Base-by-base conservation (phyloP, 495 filamentous ascomycete genomes). In the Jackrogersella minutella region DNA sequence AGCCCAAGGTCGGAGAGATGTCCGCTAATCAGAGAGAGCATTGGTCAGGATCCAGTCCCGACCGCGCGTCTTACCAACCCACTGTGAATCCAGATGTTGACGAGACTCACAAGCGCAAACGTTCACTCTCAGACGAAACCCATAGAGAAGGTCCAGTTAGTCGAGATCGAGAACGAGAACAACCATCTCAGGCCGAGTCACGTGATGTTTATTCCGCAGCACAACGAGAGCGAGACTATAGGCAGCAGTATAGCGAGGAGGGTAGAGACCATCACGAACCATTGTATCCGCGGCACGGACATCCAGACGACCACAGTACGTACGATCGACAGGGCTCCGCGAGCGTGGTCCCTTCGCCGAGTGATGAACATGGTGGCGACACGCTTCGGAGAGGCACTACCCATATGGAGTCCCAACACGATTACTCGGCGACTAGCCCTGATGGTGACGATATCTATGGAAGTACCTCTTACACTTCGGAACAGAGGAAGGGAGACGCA, bases 41-140 rank as follows among this genome's bases (percentile, higher is more conserved):
- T 49, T 77, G 76, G 72, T 62, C 71, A 36, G 66, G 56, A 28
- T 54, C 77, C 1, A 75, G 65, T 31, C 69, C 76, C 58, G 79
- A 82, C 14, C 73, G 77, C 47, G 58, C 73, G 11, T 76, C 74
- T 28, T 77, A 76, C 64, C 74, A 74, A 28, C 64, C 79, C 11
- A 43, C 74, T 14, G n/a, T 58, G 37, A 78, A 80, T 64, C 47
- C 76, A 3, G 78, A 81, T 14, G 58, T 44, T 13, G 82, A 85
- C 51, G 58, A 60, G 3, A 73, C 78, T 16, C 80, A 84, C 64
- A 86, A 86, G 70, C 81, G 84, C 61, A 86, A 85, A 70, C 77
- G 84, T 39, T 83, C 82, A 40, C 67, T 73, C 10, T 83, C 82
- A 30, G 70, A 78, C 40, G 82, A 80, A 21, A 69, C 73, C 14